These are phyloP conservation scores for Diaporthe longicolla DNA, from an alignment of 2,329 filamentous ascomycete genomes.

Conservation along the genomic window DNA sequence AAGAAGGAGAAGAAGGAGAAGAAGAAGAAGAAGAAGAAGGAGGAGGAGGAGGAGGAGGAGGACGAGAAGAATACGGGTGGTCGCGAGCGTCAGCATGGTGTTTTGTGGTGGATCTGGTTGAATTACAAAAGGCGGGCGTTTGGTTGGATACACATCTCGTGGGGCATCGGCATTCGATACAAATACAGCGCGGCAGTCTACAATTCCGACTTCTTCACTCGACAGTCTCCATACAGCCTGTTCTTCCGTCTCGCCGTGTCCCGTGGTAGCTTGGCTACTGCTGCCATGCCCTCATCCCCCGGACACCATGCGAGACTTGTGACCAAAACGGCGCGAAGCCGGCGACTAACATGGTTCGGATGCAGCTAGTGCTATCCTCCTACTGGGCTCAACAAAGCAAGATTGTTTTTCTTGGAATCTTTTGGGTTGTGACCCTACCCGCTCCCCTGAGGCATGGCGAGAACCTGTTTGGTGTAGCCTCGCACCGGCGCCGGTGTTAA, in stretches of 20 bases:
- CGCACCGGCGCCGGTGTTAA: not conserved
- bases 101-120: slow-evolving; percentile 25
- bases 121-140: slow-evolving; percentile 26
- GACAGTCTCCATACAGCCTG: too few species aligned
- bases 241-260: not conserved
- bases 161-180: slow-evolving; percentile 35
- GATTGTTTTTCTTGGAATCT: not conserved
- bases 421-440: too few species aligned
- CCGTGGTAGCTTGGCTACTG: not conserved
- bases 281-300: not conserved
- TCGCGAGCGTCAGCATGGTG: slow-evolving; percentile 33
- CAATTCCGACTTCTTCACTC: slow-evolving; percentile 16
- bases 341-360: not conserved
- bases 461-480: not conserved
- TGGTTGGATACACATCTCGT: slow-evolving; percentile 34
- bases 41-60: not conserved
- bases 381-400: not conserved
- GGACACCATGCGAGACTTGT: not conserved
- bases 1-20: not conserved
- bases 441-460: too few species aligned
- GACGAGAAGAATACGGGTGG: not conserved
- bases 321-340: not conserved
- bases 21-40: too few species aligned
- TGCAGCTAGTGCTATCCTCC: slow-evolving; percentile 1
- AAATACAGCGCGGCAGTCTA: slow-evolving; percentile 34